Base-by-base conservation (phyloP, 306 rosid genomes). In the Trichosanthes truncata region DNA sequence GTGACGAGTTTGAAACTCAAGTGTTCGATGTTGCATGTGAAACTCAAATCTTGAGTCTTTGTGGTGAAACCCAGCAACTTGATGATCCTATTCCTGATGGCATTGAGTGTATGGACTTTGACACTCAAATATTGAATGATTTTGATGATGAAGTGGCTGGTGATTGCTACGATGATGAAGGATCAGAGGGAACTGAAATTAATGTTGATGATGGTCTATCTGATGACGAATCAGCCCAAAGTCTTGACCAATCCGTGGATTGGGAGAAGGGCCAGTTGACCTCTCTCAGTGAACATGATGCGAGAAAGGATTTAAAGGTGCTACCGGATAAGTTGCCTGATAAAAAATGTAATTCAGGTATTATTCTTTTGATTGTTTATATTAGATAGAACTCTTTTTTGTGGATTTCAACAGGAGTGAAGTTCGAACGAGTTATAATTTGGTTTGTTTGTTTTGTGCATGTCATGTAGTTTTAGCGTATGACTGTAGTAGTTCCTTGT, bases 111-210 rank as follows among this genome's bases (percentile, higher is more conserved):
- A 40, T 74, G 79, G 81, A 67, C 78, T 74, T 74, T 1, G 57
- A 74, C 49, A 89, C 95, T 35, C 91, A 87, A 73, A 56, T 89
- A 53, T 31, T 88, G 73, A 89, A 86, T 73, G 85, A 29, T 11
- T 77, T 78, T 80, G 86, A 81, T 60, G 82, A 71, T 77, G 84
- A 29, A 35, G 80, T 82, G 80, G 83, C 63, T 13, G 35, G 60
- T 74, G 82, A 67, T 43, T 62, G 60, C 77, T 81, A 83, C 9
- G 68, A 81, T 46, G 90, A 89, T 33, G 88, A 43, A 43, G 76
- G 75, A 52, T 78, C 76, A 0, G 90, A 88, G 74, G n/a, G 77
- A 46, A 96, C 94, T 65, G 83, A 84, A 69, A 76, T 88, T 82
- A 83, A 93, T 84, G 85, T 79, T 78, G 78, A 82, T 65, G 83